These are phyloP conservation scores for Agaricus sinodeliciosus DNA, from an alignment of 768 basidiomycete genomes.

Conservation along the genomic window DNA sequence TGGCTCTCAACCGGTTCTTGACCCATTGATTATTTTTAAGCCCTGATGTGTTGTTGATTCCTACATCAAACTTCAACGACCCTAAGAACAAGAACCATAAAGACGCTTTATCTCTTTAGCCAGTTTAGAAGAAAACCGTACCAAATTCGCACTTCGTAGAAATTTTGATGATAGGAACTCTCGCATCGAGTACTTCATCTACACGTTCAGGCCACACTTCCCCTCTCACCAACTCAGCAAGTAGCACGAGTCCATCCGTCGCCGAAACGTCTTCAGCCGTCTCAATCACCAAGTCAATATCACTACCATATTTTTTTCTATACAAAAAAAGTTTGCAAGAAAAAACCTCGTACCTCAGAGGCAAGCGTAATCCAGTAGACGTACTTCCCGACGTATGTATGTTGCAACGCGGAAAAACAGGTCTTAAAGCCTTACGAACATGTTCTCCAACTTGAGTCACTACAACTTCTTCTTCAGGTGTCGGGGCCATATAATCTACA, in stretches of 20 bases:
- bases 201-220: conserved; percentile 33
- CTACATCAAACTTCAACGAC: conserved; percentile 57
- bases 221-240: conserved; percentile 39
- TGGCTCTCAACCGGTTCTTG: conserved; percentile 39
- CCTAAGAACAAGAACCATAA: conserved; percentile 34
- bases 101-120: no score
- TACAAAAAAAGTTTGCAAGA: no score
- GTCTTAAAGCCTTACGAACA: conserved; percentile 38
- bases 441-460: conserved; percentile 38
- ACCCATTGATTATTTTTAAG: conserved; percentile 45
- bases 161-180: conserved; percentile 61
- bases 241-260: conserved; percentile 38
- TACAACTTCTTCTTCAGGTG: conserved; percentile 41
- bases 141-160: conserved; percentile 36
- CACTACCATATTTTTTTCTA: conserved; percentile 3
- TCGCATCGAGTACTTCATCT: conserved; percentile 22
- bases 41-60: conserved; percentile 57
- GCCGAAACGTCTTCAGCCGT: conserved; percentile 20
- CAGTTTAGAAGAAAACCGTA: no score
- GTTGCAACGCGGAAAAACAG: conserved; percentile 36
- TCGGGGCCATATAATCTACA: conserved; percentile 46
- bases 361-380: conserved; percentile 53
- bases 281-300: conserved; percentile 21
- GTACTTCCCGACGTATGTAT: conserved; percentile 58
- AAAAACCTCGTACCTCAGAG: conserved; percentile 43